Percentiles rank a stretch among this genome's conserved stretches.
Evolutionary conservation across 23 red algal genomes (phyloP).

Genomic region (Gracilaria vermiculophylla): DNA sequence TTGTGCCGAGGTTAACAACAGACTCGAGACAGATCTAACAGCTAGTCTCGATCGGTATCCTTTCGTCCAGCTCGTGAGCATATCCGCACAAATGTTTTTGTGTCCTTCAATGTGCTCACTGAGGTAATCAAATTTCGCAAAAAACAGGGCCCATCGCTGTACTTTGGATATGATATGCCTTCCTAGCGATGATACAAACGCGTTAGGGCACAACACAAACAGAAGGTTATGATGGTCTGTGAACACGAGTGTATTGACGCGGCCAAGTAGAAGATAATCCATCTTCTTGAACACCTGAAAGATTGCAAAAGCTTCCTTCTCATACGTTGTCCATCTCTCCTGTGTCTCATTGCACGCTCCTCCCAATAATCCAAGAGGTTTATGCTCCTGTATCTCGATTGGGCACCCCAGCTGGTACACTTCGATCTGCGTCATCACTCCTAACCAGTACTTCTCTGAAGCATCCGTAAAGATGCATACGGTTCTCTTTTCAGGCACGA

Average conservation of each 20-base stretch:
- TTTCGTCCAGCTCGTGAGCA: slow-evolving; percentile 31
- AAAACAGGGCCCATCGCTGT: slow-evolving; percentile 25
- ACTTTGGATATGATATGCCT: slow-evolving; percentile 16
- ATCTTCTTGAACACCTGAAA: not conserved
- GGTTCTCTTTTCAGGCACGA: not conserved
- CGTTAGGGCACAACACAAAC: not conserved
- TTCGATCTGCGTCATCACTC: slow-evolving; percentile 9
- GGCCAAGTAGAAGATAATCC: slow-evolving; percentile 15
- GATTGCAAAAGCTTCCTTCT: slow-evolving; percentile 56
- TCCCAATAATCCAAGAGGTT: slow-evolving; percentile 26
- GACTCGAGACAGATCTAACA: not conserved
- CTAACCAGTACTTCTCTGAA: slow-evolving; percentile 39
- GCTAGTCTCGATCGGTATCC: not conserved
- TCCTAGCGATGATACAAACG: not conserved
- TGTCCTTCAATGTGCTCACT: slow-evolving; percentile 31
- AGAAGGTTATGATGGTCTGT: slow-evolving; percentile 34
- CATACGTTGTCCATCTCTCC: slow-evolving; percentile 3
- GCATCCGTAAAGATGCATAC: slow-evolving; percentile 40
- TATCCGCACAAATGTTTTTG: slow-evolving; percentile 22
- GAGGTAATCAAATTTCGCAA: slow-evolving; percentile 11
- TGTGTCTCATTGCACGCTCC: not conserved
- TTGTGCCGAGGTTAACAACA: not conserved
- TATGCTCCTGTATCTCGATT: slow-evolving; percentile 1
- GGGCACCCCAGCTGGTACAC: not conserved
- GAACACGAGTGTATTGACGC: not conserved